A percentile compares a stretch with the other conserved stretches of the same genome.
phyloP scores from a whole-genome alignment of 139 green algal genomes.

The Microglena sp. region DNA sequence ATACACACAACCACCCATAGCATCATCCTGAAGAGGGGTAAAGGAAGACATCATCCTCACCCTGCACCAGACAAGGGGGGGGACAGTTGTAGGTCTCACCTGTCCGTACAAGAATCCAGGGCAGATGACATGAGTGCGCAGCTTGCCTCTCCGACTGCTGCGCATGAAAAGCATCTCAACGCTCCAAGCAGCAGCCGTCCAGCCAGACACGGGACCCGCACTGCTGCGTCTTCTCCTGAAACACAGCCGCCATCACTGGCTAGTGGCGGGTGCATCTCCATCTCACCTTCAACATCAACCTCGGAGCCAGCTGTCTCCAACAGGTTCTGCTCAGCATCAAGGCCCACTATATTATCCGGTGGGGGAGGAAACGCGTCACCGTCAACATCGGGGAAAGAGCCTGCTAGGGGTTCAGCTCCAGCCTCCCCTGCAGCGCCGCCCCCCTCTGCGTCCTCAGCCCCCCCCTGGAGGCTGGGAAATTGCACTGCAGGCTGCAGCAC shows the following conservation, averaged over 20 bases:
- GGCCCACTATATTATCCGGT: too few species aligned
- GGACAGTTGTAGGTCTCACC: too few species aligned
- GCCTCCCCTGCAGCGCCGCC: neutral
- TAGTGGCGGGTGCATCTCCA: neutral
- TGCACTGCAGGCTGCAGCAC: neutral
- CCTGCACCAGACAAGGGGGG: too few species aligned
- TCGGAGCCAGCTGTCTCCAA: too few species aligned
- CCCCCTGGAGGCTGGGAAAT: neutral
- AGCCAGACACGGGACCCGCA: constrained; percentile 5
- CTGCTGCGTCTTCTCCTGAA: constrained; percentile 12
- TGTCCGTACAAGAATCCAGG: constrained; percentile 51
- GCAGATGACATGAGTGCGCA: constrained; percentile 35
- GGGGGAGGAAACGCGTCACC: too few species aligned
- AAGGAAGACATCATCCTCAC: too few species aligned
- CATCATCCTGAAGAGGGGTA: too few species aligned
- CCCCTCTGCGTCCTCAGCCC: constrained; percentile 5
- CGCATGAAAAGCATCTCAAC: constrained; percentile 36
- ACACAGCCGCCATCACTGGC: neutral
- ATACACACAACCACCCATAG: too few species aligned
- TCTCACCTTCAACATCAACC: constrained; percentile 1
- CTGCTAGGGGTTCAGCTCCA: too few species aligned
- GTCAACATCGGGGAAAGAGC: too few species aligned
- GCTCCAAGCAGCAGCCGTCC: constrained; percentile 7
- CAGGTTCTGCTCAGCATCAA: too few species aligned
- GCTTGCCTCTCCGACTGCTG: constrained; percentile 11